Conservation (phyloP, 192 early-diverging fungal genomes). For the Chytriomyces confervae region DNA sequence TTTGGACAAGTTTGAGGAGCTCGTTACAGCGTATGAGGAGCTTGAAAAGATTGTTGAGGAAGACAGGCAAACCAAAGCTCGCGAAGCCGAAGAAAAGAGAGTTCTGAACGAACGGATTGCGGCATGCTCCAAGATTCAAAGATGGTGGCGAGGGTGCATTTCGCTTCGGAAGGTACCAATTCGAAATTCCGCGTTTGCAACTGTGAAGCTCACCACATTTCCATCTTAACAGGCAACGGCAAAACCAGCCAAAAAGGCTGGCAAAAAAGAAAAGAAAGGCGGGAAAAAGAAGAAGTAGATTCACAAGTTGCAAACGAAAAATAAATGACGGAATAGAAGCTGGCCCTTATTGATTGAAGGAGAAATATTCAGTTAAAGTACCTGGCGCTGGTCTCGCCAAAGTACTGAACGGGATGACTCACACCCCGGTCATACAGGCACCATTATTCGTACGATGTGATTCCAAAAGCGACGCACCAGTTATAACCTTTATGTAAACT, state of each 20-base stretch:
- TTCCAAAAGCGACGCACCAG: no score
- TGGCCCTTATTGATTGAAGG: no score
- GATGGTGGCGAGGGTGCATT: slow-evolving; percentile 50
- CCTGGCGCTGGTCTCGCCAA: no score
- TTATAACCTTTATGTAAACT: no score
- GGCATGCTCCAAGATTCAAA: slow-evolving; percentile 51
- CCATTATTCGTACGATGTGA: no score
- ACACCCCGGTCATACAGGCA: no score
- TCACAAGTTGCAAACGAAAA: no score
- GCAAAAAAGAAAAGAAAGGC: slow-evolving; percentile 32
- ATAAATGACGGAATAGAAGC: no score
- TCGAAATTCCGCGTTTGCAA: slow-evolving; percentile 5
- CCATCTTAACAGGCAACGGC: slow-evolving; percentile 7
- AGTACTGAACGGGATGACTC: no score
- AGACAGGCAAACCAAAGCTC: slow-evolving; percentile 44
- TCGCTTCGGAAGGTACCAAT: neutral
- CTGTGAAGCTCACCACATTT: neutral
- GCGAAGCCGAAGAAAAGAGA: slow-evolving; percentile 53
- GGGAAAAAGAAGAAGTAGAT: slow-evolving; percentile 21
- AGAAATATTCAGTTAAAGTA: no score
- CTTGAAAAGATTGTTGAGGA: slow-evolving; percentile 64
- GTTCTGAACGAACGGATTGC: slow-evolving; percentile 28
- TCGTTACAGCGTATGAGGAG: slow-evolving; percentile 59
- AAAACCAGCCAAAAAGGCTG: slow-evolving; percentile 20
- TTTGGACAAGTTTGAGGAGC: slow-evolving; percentile 64